phyloP scores from a whole-genome alignment of 768 basidiomycete genomes.

The Hypsizygus marmoreus region DNA sequence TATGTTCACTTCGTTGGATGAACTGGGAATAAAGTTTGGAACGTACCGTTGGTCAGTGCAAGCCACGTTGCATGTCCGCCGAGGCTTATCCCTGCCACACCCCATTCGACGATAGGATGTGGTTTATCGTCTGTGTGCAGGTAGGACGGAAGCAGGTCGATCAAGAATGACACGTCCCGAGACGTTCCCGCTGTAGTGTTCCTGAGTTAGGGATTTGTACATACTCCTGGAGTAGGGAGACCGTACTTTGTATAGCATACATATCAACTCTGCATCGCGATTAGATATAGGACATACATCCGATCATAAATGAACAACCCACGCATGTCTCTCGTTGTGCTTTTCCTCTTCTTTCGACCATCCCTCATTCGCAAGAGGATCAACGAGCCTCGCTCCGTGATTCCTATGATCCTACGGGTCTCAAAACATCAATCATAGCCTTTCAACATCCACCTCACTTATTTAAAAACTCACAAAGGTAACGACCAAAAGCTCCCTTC shows the following conservation, averaged over 20 bases:
- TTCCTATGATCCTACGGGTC: conserved; percentile 45
- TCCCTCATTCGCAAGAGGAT: conserved; percentile 33
- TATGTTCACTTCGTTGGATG: neutral
- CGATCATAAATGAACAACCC: conserved; percentile 19
- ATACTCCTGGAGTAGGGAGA: neutral
- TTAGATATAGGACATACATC: neutral
- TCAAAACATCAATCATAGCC: neutral
- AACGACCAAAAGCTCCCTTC: conserved; percentile 33
- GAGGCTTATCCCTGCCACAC: conserved; percentile 73
- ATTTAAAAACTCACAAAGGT: conserved; percentile 34
- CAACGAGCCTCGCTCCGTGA: conserved; percentile 40
- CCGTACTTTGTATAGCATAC: conserved; percentile 46
- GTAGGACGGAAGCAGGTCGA: conserved; percentile 76
- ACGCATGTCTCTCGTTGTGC: conserved; percentile 44
- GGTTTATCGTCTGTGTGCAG: conserved; percentile 67
- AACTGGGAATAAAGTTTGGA: neutral
- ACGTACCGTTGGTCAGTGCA: conserved; percentile 48
- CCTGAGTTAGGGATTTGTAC: neutral
- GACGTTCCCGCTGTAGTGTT: conserved; percentile 57
- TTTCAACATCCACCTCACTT: neutral
- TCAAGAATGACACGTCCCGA: conserved; percentile 75
- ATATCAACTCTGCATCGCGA: conserved; percentile 40
- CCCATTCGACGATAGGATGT: conserved; percentile 64
- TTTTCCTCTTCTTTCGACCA: conserved; percentile 31
- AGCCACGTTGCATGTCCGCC: conserved; percentile 89